These are phyloP conservation scores for Pleomassaria siparia DNA, from an alignment of 2,329 filamentous ascomycete species.

Conservation along the genomic window DNA sequence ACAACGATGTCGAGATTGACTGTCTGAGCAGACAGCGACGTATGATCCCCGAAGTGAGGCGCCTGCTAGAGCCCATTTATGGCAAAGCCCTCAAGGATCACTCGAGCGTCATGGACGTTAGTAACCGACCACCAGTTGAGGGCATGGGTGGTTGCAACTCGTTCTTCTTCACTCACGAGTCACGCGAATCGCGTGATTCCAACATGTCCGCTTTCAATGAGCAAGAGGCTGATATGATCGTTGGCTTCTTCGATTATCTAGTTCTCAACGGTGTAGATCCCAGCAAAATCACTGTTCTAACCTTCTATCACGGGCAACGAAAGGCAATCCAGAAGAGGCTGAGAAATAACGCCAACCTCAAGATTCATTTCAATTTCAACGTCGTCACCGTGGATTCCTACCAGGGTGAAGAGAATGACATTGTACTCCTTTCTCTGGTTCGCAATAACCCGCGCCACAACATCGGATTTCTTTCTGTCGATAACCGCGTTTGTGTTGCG, in stretches of 20 bases:
- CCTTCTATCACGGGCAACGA: constrained; percentile 85
- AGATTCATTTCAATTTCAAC: constrained; percentile 45
- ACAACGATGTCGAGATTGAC: constrained; percentile 63
- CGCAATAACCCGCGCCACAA: constrained; percentile 61
- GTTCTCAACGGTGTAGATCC: constrained; percentile 64
- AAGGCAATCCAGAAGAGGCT: constrained; percentile 61
- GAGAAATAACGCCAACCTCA: constrained; percentile 46
- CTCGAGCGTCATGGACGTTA: constrained; percentile 50
- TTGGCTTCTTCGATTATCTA: constrained; percentile 71
- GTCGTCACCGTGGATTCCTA: constrained; percentile 86
- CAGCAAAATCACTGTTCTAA: constrained; percentile 73
- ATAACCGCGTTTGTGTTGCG: constrained; percentile 64
- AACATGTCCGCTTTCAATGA: constrained; percentile 69
- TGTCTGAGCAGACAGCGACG: constrained; percentile 69
- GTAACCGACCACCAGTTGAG: constrained; percentile 54
- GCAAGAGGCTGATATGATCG: constrained; percentile 75
- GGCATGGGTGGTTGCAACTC: constrained; percentile 64
- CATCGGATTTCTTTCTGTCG: constrained; percentile 74
- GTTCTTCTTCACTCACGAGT: constrained; percentile 66
- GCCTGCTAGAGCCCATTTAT: constrained; percentile 65
- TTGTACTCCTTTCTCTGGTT: constrained; percentile 79
- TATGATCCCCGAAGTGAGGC: constrained; percentile 70
- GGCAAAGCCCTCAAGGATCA: constrained; percentile 59
- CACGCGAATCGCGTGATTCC: constrained; percentile 64
- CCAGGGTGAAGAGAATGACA: constrained; percentile 87